A percentile compares a stretch with the other conserved stretches of the same genome.
Conservation (phyloP, 345 rosid species). For the Gossypium arboreum region DNA sequence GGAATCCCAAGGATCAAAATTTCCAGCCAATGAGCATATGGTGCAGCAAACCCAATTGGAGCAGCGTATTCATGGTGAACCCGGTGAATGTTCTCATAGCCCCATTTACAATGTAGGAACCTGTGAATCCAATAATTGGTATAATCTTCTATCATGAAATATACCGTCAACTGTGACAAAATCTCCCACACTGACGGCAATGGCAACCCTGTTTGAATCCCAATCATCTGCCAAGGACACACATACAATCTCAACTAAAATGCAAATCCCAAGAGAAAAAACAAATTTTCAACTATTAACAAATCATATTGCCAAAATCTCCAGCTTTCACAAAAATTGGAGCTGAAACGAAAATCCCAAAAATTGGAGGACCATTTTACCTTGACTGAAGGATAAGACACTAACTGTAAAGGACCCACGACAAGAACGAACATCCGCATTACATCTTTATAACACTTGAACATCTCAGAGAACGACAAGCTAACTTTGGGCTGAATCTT, state of each 20-base stretch:
- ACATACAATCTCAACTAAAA: background rate
- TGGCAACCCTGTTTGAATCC: slow-evolving; percentile 63
- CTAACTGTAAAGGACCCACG: slow-evolving; percentile 83
- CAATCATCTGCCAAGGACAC: slow-evolving; percentile 54
- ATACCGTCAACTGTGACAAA: slow-evolving; percentile 56
- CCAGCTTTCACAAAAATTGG: background rate
- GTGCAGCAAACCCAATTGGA: slow-evolving; percentile 81
- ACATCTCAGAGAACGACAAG: slow-evolving; percentile 50
- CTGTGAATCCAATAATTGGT: slow-evolving; percentile 91
- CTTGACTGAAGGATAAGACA: slow-evolving; percentile 77
- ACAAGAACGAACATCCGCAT: slow-evolving; percentile 62
- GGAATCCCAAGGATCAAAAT: slow-evolving; percentile 86
- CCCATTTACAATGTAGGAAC: slow-evolving; percentile 81
- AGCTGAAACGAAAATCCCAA: background rate
- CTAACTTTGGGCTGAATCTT: slow-evolving; percentile 91
- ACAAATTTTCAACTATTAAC: background rate
- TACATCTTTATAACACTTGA: slow-evolving; percentile 75
- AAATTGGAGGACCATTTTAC: slow-evolving; percentile 24
- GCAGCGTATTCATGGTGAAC: slow-evolving; percentile 90
- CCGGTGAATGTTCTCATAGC: slow-evolving; percentile 79
- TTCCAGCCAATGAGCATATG: slow-evolving; percentile 96
- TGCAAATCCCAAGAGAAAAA: background rate
- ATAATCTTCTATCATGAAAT: slow-evolving; percentile 79
- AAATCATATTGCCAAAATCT: background rate
- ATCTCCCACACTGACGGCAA: slow-evolving; percentile 78